Conservation (phyloP, 805 yeast species). For the Debaryomyces hansenii region DNA sequence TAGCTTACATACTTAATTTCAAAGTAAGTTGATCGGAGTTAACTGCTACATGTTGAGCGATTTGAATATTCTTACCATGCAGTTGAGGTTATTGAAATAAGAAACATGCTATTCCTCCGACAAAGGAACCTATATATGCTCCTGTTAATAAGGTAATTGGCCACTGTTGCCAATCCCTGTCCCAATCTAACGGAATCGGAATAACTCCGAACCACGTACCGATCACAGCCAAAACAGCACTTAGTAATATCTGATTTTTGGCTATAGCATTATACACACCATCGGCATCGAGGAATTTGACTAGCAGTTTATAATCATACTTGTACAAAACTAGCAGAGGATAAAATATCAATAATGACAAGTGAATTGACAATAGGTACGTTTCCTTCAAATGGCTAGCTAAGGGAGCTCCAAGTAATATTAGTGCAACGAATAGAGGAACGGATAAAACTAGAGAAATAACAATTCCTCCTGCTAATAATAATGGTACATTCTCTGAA, state of each 20-base stretch:
- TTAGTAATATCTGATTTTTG: constrained; percentile 25
- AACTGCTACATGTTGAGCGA: too few species aligned
- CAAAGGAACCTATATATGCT: constrained; percentile 66
- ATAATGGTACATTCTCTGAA: constrained; percentile 17
- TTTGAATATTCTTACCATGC: too few species aligned
- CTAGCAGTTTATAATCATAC: constrained; percentile 45
- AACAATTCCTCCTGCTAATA: constrained; percentile 26
- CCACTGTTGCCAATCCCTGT: constrained; percentile 95
- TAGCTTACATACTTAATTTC: too few species aligned
- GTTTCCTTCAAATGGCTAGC: constrained; percentile 54
- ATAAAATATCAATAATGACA: constrained; percentile 57
- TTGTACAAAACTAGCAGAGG: constrained; percentile 62
- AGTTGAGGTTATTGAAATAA: neutral
- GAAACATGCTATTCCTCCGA: constrained; percentile 46
- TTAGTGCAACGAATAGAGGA: constrained; percentile 40
- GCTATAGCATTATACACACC: constrained; percentile 20
- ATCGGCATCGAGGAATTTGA: constrained; percentile 18
- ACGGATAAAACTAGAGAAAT: constrained; percentile 35
- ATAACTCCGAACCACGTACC: constrained; percentile 94
- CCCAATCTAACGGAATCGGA: constrained; percentile 98
- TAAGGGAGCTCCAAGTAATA: constrained; percentile 83
- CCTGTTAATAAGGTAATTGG: constrained; percentile 87
- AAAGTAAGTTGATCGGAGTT: too few species aligned
- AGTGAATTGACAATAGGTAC: constrained; percentile 57
- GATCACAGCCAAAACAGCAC: constrained; percentile 30